Base-by-base conservation (phyloP, 2,329 filamentous ascomycete species). In the Paracoccidioides brasiliensis region DNA sequence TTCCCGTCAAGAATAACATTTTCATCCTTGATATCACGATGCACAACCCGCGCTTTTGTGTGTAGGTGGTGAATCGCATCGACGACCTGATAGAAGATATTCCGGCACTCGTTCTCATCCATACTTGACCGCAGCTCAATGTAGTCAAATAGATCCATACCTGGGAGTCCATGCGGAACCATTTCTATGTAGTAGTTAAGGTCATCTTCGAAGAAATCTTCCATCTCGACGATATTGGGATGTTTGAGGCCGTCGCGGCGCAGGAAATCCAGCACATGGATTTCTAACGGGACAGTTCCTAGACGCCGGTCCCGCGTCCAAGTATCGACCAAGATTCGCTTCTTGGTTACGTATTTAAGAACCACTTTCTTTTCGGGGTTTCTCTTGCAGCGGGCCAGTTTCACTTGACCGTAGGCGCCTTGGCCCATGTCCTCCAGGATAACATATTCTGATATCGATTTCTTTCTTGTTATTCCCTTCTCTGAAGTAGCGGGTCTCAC, bases 101-200 rank as follows among this genome's bases (percentile, higher is more conserved):
- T 95, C 54, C 89, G 82, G 67, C 90, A 95, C 69, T 98, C 93
- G 6, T 80, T 78, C 72, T 98, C 93, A 54, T 95, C 89, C 93
- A 98, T 98, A 65, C 91, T 96, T 48, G 90, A 84, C 32, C 91
- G 85, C 54, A 98, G 79, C 70, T 98, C 93, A 62, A 98, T 98
- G 70, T 98, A 98, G 72, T 98, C 93, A 66, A 98, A 98, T 1
- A 98, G 79, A 69, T 98, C 93, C 90, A 98, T 97, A 10, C 93
- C 93, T 0, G 93, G 93, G 41, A 96, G 77, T 1, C 93, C 93
- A 64, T 97, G 93, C 0, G 93, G 93, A 12, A 87, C 79, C 71
- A 97, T 98, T 70, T 97, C 93, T 63, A 98, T 98, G 71, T 98
- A 98, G 73, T 98, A 98, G 67, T 98, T 97, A 62, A 76, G 62